Conservation (phyloP, 345 rosid genomes). For the Xanthoceras sorbifolium region DNA sequence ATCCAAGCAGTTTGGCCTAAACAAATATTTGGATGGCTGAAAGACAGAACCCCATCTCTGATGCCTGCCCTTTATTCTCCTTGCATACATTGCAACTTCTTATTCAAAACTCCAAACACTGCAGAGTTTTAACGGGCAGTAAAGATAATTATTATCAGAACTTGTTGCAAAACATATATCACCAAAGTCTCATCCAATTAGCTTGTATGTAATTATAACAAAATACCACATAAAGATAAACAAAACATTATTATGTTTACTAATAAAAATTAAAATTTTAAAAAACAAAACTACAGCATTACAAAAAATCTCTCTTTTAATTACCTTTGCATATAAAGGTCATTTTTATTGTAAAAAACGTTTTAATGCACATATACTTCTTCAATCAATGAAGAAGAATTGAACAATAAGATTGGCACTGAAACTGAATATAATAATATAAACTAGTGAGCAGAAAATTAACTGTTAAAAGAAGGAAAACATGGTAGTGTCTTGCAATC, state of each 20-base stretch:
- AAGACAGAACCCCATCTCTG: slow-evolving; percentile 62
- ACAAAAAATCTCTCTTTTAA: not conserved
- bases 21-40: slow-evolving; percentile 46
- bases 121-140: slow-evolving; percentile 6
- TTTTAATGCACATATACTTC: not conserved
- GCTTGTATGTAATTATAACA: not conserved
- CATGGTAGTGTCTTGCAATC: too few species aligned
- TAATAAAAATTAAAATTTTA: too few species aligned
- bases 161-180: not conserved
- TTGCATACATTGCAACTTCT: slow-evolving; percentile 62
- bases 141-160: not conserved
- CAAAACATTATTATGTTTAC: too few species aligned
- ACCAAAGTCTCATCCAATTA: not conserved
- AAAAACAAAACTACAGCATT: too few species aligned
- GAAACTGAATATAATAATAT: not conserved
- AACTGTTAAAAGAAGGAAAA: not conserved
- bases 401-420: not conserved
- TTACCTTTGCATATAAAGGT: not conserved
- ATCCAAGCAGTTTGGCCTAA: slow-evolving; percentile 40
- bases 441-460: not conserved
- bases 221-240: not conserved
- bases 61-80: slow-evolving; percentile 55
- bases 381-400: not conserved
- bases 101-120: slow-evolving; percentile 27
- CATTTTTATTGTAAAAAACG: too few species aligned